phyloP scores from a whole-genome alignment of 805 yeast genomes.

The Metschnikowia arizonensis region DNA sequence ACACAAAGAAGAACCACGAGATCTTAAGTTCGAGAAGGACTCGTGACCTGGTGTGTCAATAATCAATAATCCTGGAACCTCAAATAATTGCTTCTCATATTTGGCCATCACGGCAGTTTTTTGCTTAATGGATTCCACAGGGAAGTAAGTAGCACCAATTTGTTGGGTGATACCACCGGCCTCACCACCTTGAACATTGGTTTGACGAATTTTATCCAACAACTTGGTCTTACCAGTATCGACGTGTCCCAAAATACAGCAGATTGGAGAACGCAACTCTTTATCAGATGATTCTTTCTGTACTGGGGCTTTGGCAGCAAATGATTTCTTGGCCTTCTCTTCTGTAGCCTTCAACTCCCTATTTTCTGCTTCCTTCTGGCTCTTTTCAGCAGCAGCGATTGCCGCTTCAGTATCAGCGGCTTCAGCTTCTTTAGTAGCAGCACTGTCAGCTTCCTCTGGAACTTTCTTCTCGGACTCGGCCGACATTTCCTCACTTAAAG shows the following conservation, averaged over 20 bases:
- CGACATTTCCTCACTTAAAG: constrained; percentile 23
- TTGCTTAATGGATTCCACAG: constrained; percentile 85
- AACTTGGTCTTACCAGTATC: constrained; percentile 99
- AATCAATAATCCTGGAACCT: constrained; percentile 94
- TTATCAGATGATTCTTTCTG: constrained; percentile 26
- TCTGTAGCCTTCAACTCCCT: constrained; percentile 25
- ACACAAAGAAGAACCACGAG: constrained; percentile 98
- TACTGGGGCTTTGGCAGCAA: constrained; percentile 19
- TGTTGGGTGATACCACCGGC: constrained; percentile 99
- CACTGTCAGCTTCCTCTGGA: constrained; percentile 19
- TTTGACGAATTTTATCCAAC: constrained; percentile 95
- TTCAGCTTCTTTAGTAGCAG: constrained; percentile 5
- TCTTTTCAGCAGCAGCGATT: constrained; percentile 13
- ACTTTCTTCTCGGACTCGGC: constrained; percentile 14
- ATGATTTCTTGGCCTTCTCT: constrained; percentile 23
- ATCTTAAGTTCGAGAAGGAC: constrained; percentile 93
- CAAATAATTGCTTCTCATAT: constrained; percentile 79
- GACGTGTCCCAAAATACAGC: constrained; percentile 98
- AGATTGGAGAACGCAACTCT: constrained; percentile 95
- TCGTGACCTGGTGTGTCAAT: constrained; percentile 99
- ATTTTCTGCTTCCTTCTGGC: constrained; percentile 9
- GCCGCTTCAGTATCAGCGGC: constrained; percentile 14
- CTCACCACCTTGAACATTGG: constrained; percentile 99
- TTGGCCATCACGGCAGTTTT: constrained; percentile 90
- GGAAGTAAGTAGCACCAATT: constrained; percentile 99